These are phyloP conservation scores for Fusarium tanahbumbuense DNA, from an alignment of 2,329 filamentous ascomycete species.

Conservation along the genomic window DNA sequence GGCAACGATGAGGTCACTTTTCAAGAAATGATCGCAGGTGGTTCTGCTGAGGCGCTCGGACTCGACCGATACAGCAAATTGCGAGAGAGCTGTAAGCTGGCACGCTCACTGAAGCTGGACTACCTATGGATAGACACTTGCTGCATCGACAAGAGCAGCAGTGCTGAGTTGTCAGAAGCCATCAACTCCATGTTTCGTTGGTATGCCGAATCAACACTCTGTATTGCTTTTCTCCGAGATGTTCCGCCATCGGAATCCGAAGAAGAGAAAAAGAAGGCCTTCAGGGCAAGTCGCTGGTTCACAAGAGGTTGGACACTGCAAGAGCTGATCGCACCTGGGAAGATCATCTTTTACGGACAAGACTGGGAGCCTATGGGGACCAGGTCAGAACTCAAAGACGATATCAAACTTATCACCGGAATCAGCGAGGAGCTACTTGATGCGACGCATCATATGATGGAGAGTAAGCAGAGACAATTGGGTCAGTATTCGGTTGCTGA, in stretches of 20 bases:
- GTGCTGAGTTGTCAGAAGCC: slow-evolving; percentile 48
- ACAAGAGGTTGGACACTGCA: slow-evolving; percentile 48
- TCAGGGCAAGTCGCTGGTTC: slow-evolving; percentile 43
- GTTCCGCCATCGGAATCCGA: slow-evolving; percentile 15
- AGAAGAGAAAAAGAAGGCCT: neutral
- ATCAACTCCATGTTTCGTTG: slow-evolving; percentile 52
- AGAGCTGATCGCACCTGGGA: slow-evolving; percentile 46
- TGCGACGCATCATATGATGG: slow-evolving; percentile 17
- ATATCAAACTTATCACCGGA: slow-evolving; percentile 34
- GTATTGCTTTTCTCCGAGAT: slow-evolving; percentile 45
- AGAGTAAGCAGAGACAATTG: slow-evolving; percentile 10
- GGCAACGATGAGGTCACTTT: slow-evolving; percentile 41
- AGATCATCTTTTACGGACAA: slow-evolving; percentile 42
- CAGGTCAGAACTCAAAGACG: slow-evolving; percentile 32
- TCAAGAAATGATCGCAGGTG: slow-evolving; percentile 21
- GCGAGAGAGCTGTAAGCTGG: slow-evolving; percentile 35
- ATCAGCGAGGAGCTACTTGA: slow-evolving; percentile 37
- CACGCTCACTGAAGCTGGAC: slow-evolving; percentile 26
- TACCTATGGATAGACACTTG: slow-evolving; percentile 51
- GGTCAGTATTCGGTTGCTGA: slow-evolving; percentile 41
- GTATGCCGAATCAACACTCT: slow-evolving; percentile 46
- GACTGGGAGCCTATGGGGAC: slow-evolving; percentile 39
- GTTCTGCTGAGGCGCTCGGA: neutral
- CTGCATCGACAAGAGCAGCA: slow-evolving; percentile 50
- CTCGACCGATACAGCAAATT: slow-evolving; percentile 36